Evolutionary conservation across 208 protist species (phyloP), one percentile per base, ranked within the genome.

Genomic region (Porcisia hertigi): DNA sequence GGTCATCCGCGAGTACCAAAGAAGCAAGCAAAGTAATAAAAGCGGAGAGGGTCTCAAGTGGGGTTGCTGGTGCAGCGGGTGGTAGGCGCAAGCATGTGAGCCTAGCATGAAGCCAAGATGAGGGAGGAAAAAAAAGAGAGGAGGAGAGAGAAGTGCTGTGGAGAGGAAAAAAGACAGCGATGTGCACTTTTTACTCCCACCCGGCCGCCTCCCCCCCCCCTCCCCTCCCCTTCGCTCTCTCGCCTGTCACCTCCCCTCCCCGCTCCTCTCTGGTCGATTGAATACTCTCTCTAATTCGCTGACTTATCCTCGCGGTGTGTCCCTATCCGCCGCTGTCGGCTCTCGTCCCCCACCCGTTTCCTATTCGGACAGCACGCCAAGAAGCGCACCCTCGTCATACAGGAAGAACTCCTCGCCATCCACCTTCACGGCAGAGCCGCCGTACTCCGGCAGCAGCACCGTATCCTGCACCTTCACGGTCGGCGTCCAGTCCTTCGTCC

Each of bases 371-470:
- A 98, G 79, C 69, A 98, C 91, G 74, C 94, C 94, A 41, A 98
- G 92, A 67, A 98, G 90, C 75, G 81, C 81, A 79, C 83, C 83
- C 86, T 98, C 93, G 59, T 97, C 88, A 85, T 97, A 97, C 81
- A 98, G 91, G 84, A 94, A 94, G 84, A 98, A 88, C 86, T 97
- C 94, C 88, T 97, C 92, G 43, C 92, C 93, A n/a, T 97, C 94
- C 62, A 98, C 85, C 90, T 97, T 97, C 76, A 98, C 90, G 41
- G 85, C 82, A 64, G 84, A 87, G 52, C 94, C 94, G 58, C 92
- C 92, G 86, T 93, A 98, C 86, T 98, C 94, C 60, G 91, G 92
- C 45, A 98, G 93, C 71, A 98, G 89, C 66, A 98, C 94, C 59
- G 84, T 95, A 83, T 98, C 94, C 84, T 88, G 83, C 45, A 90